A percentile compares a stretch with the other conserved stretches of the same genome.
These are phyloP conservation scores for Blastobotrys apis DNA, from an alignment of 1,139 yeast species.

Conservation along the genomic window DNA sequence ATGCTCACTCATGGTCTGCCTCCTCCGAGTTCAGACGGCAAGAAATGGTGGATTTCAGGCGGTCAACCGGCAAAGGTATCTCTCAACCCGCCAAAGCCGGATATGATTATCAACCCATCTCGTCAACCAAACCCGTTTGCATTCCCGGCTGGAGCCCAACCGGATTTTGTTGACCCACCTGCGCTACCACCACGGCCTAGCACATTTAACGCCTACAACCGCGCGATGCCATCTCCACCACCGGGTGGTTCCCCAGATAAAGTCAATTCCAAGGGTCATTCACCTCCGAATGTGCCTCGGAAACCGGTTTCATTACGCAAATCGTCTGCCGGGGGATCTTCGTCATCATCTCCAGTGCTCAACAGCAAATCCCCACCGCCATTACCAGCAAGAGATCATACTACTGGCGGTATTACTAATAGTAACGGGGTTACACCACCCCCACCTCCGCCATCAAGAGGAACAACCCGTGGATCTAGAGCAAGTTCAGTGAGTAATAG, in stretches of 20 bases:
- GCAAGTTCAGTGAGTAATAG: background rate
- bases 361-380: background rate
- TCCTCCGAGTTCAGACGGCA: slow-evolving; percentile 78
- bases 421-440: slow-evolving; percentile 12
- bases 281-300: slow-evolving; percentile 24
- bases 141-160: slow-evolving; percentile 17
- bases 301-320: slow-evolving; percentile 20
- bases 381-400: slow-evolving; percentile 1
- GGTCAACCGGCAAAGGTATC: slow-evolving; percentile 70
- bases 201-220: slow-evolving; percentile 1
- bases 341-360: slow-evolving; percentile 4
- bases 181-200: slow-evolving; percentile 26
- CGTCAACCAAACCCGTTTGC: slow-evolving; percentile 68
- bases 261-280: slow-evolving; percentile 14
- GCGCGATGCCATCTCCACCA: background rate
- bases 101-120: slow-evolving; percentile 58
- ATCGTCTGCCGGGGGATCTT: slow-evolving; percentile 2
- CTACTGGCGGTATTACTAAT: background rate
- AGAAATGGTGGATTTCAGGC: slow-evolving; percentile 89
- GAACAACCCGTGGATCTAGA: background rate
- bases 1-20: slow-evolving; percentile 51
- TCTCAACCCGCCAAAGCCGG: slow-evolving; percentile 38
- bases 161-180: slow-evolving; percentile 28
- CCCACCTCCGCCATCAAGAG: slow-evolving; percentile 19
- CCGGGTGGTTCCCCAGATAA: background rate